Conservation (phyloP, 257 asterid species). For the Scutellaria baicalensis region DNA sequence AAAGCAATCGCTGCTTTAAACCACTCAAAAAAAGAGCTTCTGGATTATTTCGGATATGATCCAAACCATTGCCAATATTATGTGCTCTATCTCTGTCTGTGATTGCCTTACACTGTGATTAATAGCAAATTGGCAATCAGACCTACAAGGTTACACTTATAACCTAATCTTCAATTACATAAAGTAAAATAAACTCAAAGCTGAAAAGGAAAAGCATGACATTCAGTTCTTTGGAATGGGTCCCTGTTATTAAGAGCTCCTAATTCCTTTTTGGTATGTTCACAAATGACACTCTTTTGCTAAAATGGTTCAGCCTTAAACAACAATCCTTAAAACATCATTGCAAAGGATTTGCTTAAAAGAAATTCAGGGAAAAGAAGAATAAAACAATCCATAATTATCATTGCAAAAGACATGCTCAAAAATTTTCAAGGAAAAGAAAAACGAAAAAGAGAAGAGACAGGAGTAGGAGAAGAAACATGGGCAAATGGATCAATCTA, state of each 20-base stretch:
- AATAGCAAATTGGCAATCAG: constrained; percentile 15
- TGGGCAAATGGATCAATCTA: not conserved
- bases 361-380: not conserved
- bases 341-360: not conserved
- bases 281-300: not conserved
- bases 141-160: not conserved
- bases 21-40: constrained; percentile 71
- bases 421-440: too few species aligned
- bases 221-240: not conserved
- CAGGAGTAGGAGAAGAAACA: not conserved
- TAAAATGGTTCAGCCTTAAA: not conserved
- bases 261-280: not conserved
- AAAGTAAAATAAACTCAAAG: not conserved
- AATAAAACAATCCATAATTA: not conserved
- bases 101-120: constrained; percentile 30
- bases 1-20: constrained; percentile 88
- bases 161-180: not conserved
- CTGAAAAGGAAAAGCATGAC: constrained; percentile 5
- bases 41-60: constrained; percentile 24
- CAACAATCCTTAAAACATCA: not conserved
- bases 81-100: constrained; percentile 37
- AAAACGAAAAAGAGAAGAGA: too few species aligned
- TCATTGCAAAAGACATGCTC: too few species aligned
- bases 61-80: constrained; percentile 41
- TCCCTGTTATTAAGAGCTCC: not conserved